Evolutionary conservation across 805 yeast species (phyloP), one percentile per base, ranked within the genome.

Genomic region (Limtongia smithiae): DNA sequence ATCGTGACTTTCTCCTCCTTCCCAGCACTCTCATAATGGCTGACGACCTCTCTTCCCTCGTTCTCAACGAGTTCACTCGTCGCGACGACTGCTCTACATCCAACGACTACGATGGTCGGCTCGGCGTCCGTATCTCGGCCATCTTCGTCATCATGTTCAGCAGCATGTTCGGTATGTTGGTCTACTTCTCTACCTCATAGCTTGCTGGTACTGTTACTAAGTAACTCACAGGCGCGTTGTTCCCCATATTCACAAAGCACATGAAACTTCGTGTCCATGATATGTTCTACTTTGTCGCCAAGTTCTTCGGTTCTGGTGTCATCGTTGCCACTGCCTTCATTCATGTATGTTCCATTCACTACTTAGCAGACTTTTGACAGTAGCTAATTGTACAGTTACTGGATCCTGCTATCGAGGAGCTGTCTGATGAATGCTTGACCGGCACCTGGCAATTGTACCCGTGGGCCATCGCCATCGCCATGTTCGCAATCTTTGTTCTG

Each of bases 281-380:
- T 14, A 35, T 43, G 36, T 28, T 48, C 37, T 57, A 54, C 50
- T 44, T 58, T 32, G 27, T 56, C 25, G 54, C 57, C 21, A 54
- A 57, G 34, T 61, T 58, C 49, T 61, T 61, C 43, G 91, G 91
- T 59, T 75, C 87, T 3, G 91, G 91, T 44, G 90, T 83, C 39
- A 83, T 83, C 58, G 71, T 83, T 3, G 84, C 90, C 9, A 83
- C 91, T 6, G 86, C 88, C 0, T 84, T 81, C 59, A 75, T 83
- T 50, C 91, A 83, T 67, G 49, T 48, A 42, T 22, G 51, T 15
- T 22, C 65, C 82, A 48, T 68, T 82, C 14, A 24, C 28, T 25
- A 25, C 9, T 25, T 25, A 7, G 28, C 28, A 25, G n/a, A n/a
- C n/a, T 25, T 9, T 9, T 25, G 28, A 25, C 28, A 25, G 28